A percentile compares a stretch with the other conserved stretches of the same genome.
phyloP scores from a whole-genome alignment of 1,284 basidiomycete species.

The Rhodofomes roseus region DNA sequence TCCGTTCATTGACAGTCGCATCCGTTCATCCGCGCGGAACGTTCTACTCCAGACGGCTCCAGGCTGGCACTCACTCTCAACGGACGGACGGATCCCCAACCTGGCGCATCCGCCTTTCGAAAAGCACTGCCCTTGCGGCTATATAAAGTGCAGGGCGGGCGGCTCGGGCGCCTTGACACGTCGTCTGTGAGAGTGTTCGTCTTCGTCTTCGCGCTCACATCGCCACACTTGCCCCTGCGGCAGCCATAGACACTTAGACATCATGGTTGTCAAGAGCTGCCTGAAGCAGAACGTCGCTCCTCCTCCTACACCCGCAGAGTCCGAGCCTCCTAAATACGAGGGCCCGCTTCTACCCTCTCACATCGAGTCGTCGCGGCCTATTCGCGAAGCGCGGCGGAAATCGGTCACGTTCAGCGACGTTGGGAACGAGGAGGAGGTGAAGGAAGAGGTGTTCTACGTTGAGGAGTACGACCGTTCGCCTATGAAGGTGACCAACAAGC shows the following conservation, averaged over 20 bases:
- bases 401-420: slow-evolving; percentile 53
- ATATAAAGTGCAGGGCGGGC: background rate
- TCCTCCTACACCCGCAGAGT: background rate
- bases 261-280: slow-evolving; percentile 3
- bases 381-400: slow-evolving; percentile 31
- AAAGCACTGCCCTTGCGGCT: background rate
- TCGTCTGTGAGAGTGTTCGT: background rate
- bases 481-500: slow-evolving; percentile 31
- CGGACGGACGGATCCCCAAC: background rate
- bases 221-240: background rate
- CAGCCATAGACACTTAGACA: background rate
- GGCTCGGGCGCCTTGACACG: background rate
- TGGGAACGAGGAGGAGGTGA: slow-evolving; percentile 32
- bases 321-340: background rate
- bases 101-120: background rate
- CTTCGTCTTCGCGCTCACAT: background rate
- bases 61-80: background rate
- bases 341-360: background rate
- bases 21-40: slow-evolving; percentile 2
- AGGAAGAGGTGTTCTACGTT: slow-evolving; percentile 48
- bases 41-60: slow-evolving; percentile 1
- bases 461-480: slow-evolving; percentile 67
- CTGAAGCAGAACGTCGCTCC: background rate
- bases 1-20: background rate
- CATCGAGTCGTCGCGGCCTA: background rate